Evolutionary conservation across 108 stramenopile genomes (phyloP).

Genomic region (Conticribra guillardii): DNA sequence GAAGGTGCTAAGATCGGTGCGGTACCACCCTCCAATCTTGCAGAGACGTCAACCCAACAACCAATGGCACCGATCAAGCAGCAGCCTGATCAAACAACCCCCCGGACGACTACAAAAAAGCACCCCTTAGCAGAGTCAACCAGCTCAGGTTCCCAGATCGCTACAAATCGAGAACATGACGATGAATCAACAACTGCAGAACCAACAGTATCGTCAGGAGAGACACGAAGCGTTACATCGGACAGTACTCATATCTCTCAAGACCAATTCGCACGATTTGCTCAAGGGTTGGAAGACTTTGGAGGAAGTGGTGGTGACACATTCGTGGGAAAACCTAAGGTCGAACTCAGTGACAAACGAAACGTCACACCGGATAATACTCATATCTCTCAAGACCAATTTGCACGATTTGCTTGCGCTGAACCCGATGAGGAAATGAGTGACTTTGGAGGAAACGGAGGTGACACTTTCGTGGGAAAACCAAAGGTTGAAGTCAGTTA

Average conservation of each 20-base stretch:
- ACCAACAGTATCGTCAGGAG: background rate
- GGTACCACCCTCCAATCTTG: background rate
- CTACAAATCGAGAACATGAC: background rate
- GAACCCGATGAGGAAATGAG: conserved; percentile 12
- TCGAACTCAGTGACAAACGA: conserved; percentile 3
- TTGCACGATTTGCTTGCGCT: conserved; percentile 63
- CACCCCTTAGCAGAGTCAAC: background rate
- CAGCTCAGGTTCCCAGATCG: background rate
- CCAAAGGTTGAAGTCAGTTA: conserved; percentile 2
- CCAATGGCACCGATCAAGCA: no score
- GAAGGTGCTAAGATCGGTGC: background rate
- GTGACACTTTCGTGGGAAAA: conserved; percentile 27
- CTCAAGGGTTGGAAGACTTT: conserved; percentile 21
- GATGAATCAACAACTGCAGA: background rate
- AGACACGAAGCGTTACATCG: background rate
- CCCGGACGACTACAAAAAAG: no score
- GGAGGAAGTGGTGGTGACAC: conserved; percentile 17
- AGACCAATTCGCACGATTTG: conserved; percentile 66
- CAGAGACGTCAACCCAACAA: conserved; percentile 16
- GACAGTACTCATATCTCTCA: conserved; percentile 34
- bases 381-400: conserved; percentile 57
- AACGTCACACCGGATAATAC: background rate
- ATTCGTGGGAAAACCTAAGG: conserved; percentile 14
- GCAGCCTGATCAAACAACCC: no score
- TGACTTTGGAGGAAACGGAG: conserved; percentile 7